Evolutionary conservation across 257 asterid species (phyloP), one percentile per base, ranked within the genome.

Genomic region (Euphrasia confusa): DNA sequence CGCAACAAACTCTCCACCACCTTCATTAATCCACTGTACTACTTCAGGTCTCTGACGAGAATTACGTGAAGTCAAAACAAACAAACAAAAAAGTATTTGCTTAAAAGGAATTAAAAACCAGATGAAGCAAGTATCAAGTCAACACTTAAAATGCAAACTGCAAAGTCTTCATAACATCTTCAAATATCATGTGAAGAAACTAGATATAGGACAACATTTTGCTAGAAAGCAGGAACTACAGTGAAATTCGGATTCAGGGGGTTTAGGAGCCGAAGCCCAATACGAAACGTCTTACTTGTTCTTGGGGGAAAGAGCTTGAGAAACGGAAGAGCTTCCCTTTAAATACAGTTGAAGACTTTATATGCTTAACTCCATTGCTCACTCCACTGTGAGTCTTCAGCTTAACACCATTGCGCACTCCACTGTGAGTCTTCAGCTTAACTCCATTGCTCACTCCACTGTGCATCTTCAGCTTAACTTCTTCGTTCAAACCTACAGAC

Each of bases 11-110:
- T 78, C 72, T 58, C 99, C 99, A 70, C 97, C 95, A 59, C 95
- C 95, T 82, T 83, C 74, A 71, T 70, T 75, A 64, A 93, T 79
- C 99, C 99, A 93, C 64, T 64, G 73, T 68, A 83, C 74, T 70
- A 93, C 72, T 75, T 93, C 97, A 64, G 81, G 82, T 77, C 94
- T 84, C 99, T 93, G 88, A 58, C 62, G 69, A 69, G 57, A 68
- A 75, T 33, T 15, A 27, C 71, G 15, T 58, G 40, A 53, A 58
- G 69, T 78, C 61, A 61, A 61, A 42, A 60, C 63, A 65, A 49
- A 21, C 24, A 21, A 21, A 21, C 24, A 21, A 21, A 21, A 21
- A 21, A 21, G 24, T 21, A 21, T 21, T 21, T 21, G 24, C 24
- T 21, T 0, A 21, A 21, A 21, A 0, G 24, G 24, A 21, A 21